Evolutionary conservation across 352 stramenopile species (phyloP).

Genomic region (Phytopythium cucurbitacearum): DNA sequence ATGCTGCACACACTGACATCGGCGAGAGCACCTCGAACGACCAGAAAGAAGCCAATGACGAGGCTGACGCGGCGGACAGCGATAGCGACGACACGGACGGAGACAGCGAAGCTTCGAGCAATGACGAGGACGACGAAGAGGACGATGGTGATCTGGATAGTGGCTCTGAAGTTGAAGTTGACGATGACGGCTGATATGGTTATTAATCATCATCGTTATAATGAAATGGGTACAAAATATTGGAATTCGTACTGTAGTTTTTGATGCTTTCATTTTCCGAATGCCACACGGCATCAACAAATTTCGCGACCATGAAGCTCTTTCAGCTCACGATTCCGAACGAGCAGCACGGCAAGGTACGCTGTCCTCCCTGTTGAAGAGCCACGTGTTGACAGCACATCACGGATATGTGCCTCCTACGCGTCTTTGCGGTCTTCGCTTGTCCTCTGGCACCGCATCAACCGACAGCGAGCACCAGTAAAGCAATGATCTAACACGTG

Average conservation of each 20-base stretch:
- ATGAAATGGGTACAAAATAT: constrained; percentile 49
- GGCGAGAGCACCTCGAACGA: constrained; percentile 3
- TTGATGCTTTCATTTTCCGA: too few relatives aligned
- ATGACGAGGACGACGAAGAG: constrained; percentile 20
- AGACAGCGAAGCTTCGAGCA: constrained; percentile 12
- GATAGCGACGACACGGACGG: constrained; percentile 10
- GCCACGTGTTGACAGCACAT: too few relatives aligned
- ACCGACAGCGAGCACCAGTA: neutral
- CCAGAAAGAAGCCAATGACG: constrained; percentile 7
- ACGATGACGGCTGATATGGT: constrained; percentile 1
- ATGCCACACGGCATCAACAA: too few relatives aligned
- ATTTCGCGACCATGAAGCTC: constrained; percentile 62
- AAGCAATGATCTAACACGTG: neutral
- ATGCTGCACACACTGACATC: constrained; percentile 1
- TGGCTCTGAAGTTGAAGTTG: constrained; percentile 1
- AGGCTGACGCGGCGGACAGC: constrained; percentile 8
- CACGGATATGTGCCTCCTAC: neutral
- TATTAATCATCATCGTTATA: constrained; percentile 17
- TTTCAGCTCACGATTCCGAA: constrained; percentile 87
- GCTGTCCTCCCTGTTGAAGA: neutral
- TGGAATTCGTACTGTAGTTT: too few relatives aligned
- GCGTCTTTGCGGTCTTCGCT: too few relatives aligned
- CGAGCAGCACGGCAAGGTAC: constrained; percentile 71
- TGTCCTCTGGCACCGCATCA: neutral
- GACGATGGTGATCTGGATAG: constrained; percentile 8